Base-by-base conservation (phyloP, 352 stramenopile species). In the Phytophthora megakarya region DNA sequence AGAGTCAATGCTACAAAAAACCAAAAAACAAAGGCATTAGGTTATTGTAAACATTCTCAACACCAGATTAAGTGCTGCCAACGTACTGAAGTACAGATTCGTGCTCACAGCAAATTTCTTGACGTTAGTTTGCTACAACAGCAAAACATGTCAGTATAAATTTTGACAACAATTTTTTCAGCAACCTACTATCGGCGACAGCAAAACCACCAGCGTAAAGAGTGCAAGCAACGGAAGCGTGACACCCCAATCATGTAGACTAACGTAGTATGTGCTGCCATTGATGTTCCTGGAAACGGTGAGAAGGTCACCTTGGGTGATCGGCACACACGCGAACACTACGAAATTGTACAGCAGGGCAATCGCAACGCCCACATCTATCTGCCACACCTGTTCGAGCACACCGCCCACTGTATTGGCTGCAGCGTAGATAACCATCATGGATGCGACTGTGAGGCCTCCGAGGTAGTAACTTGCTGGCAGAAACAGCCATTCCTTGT, bases 51-150 rank as follows among this genome's bases (percentile, higher is more conserved):
- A 39, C 8, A 26, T 18, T 10, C 16, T 45, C 13, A 47, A 56
- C 9, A 9, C 12, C 30, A 26, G 22, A 37, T 18, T 44, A 22
- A 30, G 46, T 28, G 8, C 3, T 60, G 12, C 7, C 9, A 30
- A 67, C 76, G n/a, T 71, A 90, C 81, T 84, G 73, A 92, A 92
- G 65, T 87, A 93, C 30, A 90, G 56, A 52, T 90, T 93, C 9
- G 81, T 89, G 55, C 79, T 81, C 12, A 92, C 73, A 12, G 83
- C 80, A 39, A 90, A 93, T 50, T 89, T 92, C 59, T 93, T 89
- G 7, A 88, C 78, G 32, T 90, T 93, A 15, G 38, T 66, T 75
- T 87, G 69, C 72, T 84, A 21, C 3, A 61, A 37, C 23, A 19
- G 40, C 32, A 45, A 50, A 39, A 49, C 35, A 18, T 13, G 8